These are phyloP conservation scores for Triangularia verruculosa DNA, from an alignment of 2,329 filamentous ascomycete genomes.

Conservation along the genomic window DNA sequence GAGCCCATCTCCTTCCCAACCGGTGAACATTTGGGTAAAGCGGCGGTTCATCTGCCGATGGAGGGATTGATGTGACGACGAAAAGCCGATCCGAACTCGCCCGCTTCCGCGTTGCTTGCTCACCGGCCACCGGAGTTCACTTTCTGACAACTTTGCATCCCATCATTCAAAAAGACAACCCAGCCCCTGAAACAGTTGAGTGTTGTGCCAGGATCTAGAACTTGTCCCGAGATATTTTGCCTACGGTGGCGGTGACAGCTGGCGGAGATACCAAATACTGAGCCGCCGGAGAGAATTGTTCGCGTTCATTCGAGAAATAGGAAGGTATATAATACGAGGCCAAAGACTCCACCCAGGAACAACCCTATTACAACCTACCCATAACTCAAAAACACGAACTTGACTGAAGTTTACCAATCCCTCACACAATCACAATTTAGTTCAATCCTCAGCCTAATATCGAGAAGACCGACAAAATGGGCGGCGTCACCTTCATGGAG, in stretches of 20 bases:
- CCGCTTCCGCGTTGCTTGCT: background rate
- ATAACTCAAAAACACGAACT: background rate
- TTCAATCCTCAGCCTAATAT: background rate
- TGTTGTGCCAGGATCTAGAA: background rate
- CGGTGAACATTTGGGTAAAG: background rate
- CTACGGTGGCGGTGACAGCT: background rate
- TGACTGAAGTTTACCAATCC: background rate
- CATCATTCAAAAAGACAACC: background rate
- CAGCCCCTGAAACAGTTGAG: background rate
- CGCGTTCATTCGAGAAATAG: background rate
- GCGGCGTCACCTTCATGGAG: constrained; percentile 22
- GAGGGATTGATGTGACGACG: background rate
- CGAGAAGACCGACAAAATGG: constrained; percentile 20
- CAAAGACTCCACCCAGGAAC: background rate
- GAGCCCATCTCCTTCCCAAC: background rate
- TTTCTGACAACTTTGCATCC: background rate
- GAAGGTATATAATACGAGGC: background rate
- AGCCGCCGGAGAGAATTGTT: background rate
- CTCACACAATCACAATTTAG: background rate
- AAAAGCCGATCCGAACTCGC: constrained; percentile 6
- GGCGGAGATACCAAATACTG: background rate
- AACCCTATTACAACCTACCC: background rate
- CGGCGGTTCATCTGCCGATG: background rate
- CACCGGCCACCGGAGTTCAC: background rate
- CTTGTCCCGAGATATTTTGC: background rate